Conservation (phyloP, 768 basidiomycete genomes). For the Mycena albidolilacea region DNA sequence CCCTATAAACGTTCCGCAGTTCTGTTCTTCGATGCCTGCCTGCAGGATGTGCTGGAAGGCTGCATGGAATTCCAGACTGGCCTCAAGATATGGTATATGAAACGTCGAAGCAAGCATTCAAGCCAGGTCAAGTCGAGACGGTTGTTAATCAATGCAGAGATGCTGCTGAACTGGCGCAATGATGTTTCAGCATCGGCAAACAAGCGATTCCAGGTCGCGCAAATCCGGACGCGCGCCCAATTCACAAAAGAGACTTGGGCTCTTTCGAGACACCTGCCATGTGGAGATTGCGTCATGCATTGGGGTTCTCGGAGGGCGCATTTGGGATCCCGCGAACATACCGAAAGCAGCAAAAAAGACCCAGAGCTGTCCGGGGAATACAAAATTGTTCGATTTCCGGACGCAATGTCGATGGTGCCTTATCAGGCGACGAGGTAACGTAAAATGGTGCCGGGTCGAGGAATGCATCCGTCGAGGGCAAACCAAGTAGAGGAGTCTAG, state of each 20-base stretch:
- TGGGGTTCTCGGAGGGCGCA: slow-evolving; percentile 16
- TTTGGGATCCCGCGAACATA: slow-evolving; percentile 4
- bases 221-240: no score
- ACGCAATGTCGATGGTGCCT: slow-evolving; percentile 32
- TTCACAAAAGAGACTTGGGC: no score
- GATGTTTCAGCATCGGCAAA: not conserved
- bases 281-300: slow-evolving; percentile 38
- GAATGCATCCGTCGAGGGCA: slow-evolving; percentile 22
- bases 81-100: no score
- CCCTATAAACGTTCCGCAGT: slow-evolving; percentile 20
- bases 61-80: slow-evolving; percentile 13
- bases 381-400: slow-evolving; percentile 23
- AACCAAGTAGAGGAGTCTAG: not conserved
- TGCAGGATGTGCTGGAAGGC: not conserved
- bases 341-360: slow-evolving; percentile 26
- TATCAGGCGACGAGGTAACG: slow-evolving; percentile 34
- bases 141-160: slow-evolving; percentile 9
- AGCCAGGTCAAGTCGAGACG: no score
- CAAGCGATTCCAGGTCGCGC: not conserved
- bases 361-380: slow-evolving; percentile 13
- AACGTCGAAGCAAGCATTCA: no score
- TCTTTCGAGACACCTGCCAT: slow-evolving; percentile 17
- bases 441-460: slow-evolving; percentile 30
- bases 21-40: slow-evolving; percentile 9
- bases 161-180: slow-evolving; percentile 2